Evolutionary conservation across 441 rosid species (phyloP), one percentile per base, ranked within the genome.

Genomic region (Cnidoscolus chayamansa): DNA sequence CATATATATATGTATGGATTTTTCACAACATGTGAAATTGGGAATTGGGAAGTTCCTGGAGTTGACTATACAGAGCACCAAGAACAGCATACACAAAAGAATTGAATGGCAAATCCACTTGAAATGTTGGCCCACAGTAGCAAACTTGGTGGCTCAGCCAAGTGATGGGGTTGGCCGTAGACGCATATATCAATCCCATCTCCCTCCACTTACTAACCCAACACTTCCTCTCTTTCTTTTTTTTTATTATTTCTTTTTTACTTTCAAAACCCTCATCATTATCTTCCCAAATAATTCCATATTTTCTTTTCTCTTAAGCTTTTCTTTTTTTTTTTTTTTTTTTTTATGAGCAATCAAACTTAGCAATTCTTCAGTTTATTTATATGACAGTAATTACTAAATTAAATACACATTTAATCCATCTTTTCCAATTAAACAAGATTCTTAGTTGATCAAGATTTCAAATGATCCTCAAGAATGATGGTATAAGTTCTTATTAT

Each of bases 191-290:
- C 48, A 45, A 50, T 25, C 25, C 25, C 25, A 25, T 4, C 4
- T 35, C 2, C 19, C 11, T 4, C 49, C 48, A 37, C 37, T 30
- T 51, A 37, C 37, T 53, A 7, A 37, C 40, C 10, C 63, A 15
- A 35, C 40, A 35, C 45, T 35, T 35, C 37, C 4, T 2, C 4
- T 35, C 7, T 40, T 40, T 40, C 45, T 40, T 3, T 40, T 40
- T 3, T 3, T 1, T 40, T 25, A 20, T 1, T 13, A 1, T 48
- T 1, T 35, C 4, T 70, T 25, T 0, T 25, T 47, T 7, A 60
- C 54, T 70, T 59, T 59, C 65, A 16, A 70, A 10, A 9, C 16
- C 15, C 3, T 58, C 25, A 70, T 59, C 55, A 70, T 70, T 70
- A 0, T 16, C 47, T 4, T 17, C n/a, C 48, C 31, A 55, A 16